Percentiles rank a stretch among this genome's conserved stretches.
These are phyloP conservation scores for Scheffersomyces ergatensis DNA, from an alignment of 805 yeast genomes.

Conservation along the genomic window DNA sequence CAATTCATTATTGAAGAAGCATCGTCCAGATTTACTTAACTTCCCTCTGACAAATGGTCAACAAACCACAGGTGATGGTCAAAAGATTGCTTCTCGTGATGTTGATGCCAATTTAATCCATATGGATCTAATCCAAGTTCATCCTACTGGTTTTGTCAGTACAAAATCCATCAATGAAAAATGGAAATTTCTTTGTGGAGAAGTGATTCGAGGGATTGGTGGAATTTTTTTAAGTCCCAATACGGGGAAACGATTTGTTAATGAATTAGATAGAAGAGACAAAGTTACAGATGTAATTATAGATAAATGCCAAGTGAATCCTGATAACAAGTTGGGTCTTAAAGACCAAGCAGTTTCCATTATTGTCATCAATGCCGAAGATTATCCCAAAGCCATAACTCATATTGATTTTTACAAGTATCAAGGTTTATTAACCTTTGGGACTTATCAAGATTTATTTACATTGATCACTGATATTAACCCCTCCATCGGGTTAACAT, in stretches of 20 bases:
- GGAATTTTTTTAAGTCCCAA: constrained; percentile 48
- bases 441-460: constrained; percentile 16
- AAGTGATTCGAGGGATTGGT: constrained; percentile 58
- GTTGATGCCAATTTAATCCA: constrained; percentile 50
- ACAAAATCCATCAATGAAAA: constrained; percentile 34
- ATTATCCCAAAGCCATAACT: constrained; percentile 42
- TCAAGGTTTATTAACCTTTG: constrained; percentile 23
- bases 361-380: constrained; percentile 39
- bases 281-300: constrained; percentile 45
- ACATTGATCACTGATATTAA: constrained; percentile 10
- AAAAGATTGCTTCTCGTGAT: constrained; percentile 39
- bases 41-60: constrained; percentile 58
- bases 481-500: constrained; percentile 7
- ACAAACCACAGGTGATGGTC: constrained; percentile 61
- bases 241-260: constrained; percentile 49
- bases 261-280: constrained; percentile 56
- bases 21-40: constrained; percentile 44
- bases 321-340: constrained; percentile 1
- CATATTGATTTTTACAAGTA: constrained; percentile 51
- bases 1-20: constrained; percentile 29
- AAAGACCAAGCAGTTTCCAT: constrained; percentile 13
- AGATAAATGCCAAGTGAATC: constrained; percentile 15
- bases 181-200: constrained; percentile 60
- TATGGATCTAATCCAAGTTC: constrained; percentile 60
- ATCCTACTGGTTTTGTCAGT: constrained; percentile 60